Evolutionary conservation across 305 asterid species (phyloP).

Genomic region (Lippia alba): DNA sequence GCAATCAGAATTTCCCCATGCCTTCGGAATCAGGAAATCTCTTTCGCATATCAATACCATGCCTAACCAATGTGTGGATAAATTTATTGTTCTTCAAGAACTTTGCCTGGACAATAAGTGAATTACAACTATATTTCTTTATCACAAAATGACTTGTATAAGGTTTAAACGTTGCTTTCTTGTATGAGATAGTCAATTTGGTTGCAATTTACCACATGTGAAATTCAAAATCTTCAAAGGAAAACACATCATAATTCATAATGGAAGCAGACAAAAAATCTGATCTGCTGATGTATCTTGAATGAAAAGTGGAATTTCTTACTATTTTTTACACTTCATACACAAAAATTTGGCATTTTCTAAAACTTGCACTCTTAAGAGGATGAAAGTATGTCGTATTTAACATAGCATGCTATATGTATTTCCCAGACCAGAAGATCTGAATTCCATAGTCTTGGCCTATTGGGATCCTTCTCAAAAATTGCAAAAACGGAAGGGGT

Average conservation of each 20-base stretch:
- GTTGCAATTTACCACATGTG: background rate
- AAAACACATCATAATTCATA: no score
- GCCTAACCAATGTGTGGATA: constrained; percentile 6
- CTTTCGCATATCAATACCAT: background rate
- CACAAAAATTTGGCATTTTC: background rate
- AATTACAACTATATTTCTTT: background rate
- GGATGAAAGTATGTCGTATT: background rate
- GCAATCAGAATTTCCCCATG: background rate
- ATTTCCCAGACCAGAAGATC: constrained; percentile 80
- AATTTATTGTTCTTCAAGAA: background rate
- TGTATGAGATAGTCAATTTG: background rate
- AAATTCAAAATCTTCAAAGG: background rate
- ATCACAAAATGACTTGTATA: background rate
- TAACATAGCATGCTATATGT: constrained; percentile 12
- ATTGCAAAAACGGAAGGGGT: constrained; percentile 88
- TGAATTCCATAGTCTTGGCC: constrained; percentile 81
- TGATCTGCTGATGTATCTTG: background rate
- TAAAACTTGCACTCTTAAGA: background rate
- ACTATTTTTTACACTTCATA: background rate
- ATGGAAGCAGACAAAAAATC: no score
- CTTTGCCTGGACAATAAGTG: constrained; percentile 1
- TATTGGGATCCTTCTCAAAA: constrained; percentile 76
- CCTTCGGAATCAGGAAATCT: background rate
- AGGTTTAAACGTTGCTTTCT: background rate
- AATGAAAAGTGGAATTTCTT: background rate